Evolutionary conservation across 768 basidiomycete species (phyloP), one percentile per base, ranked within the genome.

Genomic region (Neoboletus brunneissimus): DNA sequence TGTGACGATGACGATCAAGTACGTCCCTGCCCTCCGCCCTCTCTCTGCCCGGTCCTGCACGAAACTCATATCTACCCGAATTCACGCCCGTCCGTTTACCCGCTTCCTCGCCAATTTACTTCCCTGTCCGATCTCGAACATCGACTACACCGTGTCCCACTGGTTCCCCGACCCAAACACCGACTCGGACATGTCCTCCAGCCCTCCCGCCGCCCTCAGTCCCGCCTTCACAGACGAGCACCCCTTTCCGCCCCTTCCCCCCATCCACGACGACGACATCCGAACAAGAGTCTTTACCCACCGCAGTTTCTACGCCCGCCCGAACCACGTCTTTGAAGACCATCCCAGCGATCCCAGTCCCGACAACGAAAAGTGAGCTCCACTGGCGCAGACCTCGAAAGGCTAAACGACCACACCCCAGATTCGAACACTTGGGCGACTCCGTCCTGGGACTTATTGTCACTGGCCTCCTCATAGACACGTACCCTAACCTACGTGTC

Each of bases 371-470:
- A 87, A 82, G 90, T 89, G 53, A 62, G 77, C 68, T 6, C 29
- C 23, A 37, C 44, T 12, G 15, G n/a, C 11, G 40, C 16, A 20
- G 38, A 5, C 16, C 34, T 51, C 27, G 5, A 11, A 4, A 12
- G 1, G 3, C 56, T 55, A 18, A 60, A 15, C 27, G 4, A 15
- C 32, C 3, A 0, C 23, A 10, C 12, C 22, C 3, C 65, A 91
- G 89, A 66, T 80, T 81, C 50, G 90, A 92, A 66, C 87, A 90
- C 70, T 72, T 91, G 3, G 90, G 90, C 0, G 90, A 92, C 67
- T 75, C 83, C 5, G 88, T 92, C 34, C 77, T 92, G 1, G 81
- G 82, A 23, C 70, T 91, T 22, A 73, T 83, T 29, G 84, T 91
- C 34, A 91, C 90, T 0, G 72, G 68, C 49, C 76, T 91, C 35